A percentile compares a stretch with the other conserved stretches of the same genome.
These are phyloP conservation scores for Sordaria brevicollis DNA, from an alignment of 495 filamentous ascomycete species.

Conservation along the genomic window DNA sequence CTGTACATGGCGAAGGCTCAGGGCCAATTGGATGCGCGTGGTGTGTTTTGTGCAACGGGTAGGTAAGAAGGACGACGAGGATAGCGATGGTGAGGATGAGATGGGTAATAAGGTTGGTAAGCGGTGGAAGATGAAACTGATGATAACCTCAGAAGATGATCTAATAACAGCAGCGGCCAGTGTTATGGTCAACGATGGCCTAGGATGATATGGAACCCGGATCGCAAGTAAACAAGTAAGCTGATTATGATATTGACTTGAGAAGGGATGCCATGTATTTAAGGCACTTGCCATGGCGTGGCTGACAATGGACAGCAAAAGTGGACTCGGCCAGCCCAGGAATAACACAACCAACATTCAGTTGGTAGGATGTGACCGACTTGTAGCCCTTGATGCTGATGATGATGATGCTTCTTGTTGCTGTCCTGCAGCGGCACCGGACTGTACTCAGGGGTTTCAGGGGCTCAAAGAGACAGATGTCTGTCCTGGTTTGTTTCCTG, in stretches of 20 bases:
- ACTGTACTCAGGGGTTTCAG: neutral
- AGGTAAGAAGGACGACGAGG: neutral
- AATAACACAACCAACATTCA: neutral
- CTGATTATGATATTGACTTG: neutral
- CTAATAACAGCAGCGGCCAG: neutral
- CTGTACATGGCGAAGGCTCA: slow-evolving; percentile 13
- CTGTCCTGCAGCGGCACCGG: neutral
- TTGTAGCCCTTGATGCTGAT: neutral
- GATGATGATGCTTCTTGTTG: neutral
- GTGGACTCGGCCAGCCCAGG: neutral
- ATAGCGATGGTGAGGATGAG: neutral
- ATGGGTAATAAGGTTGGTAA: neutral
- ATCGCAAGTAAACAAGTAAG: neutral
- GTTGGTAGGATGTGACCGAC: neutral
- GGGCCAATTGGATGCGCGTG: neutral
- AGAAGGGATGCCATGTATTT: neutral
- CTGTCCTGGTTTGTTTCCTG: neutral
- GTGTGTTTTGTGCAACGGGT: neutral
- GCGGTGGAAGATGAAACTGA: neutral
- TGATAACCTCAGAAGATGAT: neutral
- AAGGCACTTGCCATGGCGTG: neutral
- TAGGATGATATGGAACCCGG: neutral
- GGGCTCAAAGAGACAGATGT: neutral
- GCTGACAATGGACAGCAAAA: neutral
- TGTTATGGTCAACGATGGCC: neutral